phyloP scores from a whole-genome alignment of 2,329 filamentous ascomycete species.

The Myriosclerotinia curreyana region DNA sequence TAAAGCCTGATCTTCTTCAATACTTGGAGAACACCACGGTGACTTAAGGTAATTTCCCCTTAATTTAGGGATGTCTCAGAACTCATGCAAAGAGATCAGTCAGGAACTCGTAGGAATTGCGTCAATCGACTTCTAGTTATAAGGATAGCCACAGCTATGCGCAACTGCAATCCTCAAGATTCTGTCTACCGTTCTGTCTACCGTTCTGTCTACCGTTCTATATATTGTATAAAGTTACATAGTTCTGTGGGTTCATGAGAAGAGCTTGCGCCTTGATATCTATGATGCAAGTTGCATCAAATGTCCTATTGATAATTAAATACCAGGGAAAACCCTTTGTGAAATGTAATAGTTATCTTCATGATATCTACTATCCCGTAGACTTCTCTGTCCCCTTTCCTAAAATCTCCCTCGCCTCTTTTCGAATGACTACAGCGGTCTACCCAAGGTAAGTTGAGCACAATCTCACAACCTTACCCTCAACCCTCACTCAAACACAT shows the following conservation, averaged over 20 bases:
- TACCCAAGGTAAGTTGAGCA: not conserved
- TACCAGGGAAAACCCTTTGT: not conserved
- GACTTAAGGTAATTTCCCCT: not conserved
- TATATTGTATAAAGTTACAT: not conserved
- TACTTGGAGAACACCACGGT: not conserved
- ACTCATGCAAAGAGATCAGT: not conserved
- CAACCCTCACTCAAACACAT: not conserved
- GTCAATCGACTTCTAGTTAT: not conserved
- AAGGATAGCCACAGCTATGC: not conserved
- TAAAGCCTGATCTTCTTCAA: not conserved
- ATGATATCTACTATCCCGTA: not conserved
- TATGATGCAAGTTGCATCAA: not conserved
- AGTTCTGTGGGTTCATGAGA: not conserved
- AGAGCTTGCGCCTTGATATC: not conserved
- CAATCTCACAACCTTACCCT: not conserved
- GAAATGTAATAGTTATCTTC: not conserved
- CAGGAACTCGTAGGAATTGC: not conserved
- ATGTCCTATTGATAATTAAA: not conserved
- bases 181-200: not conserved
- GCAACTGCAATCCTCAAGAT: constrained; percentile 2
- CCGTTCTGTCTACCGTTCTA: not conserved
- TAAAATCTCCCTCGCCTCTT: not conserved
- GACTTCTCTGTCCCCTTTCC: not conserved
- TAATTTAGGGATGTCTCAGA: not conserved
- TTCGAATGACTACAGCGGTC: not conserved